phyloP scores from a whole-genome alignment of 1,284 basidiomycete species.

The Cutaneotrichosporon cyanovorans region DNA sequence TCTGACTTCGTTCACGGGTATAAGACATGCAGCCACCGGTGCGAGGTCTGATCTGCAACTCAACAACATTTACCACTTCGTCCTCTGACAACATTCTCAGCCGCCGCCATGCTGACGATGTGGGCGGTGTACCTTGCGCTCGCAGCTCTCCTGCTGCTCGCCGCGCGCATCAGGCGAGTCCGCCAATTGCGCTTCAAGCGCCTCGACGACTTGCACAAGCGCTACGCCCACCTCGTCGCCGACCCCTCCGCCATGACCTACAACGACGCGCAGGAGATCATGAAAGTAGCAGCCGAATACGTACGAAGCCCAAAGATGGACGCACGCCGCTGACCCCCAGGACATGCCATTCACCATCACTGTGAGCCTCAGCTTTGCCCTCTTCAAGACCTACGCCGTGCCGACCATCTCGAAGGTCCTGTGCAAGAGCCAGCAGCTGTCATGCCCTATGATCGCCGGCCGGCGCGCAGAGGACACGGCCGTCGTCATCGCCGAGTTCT shows the following conservation, averaged over 20 bases:
- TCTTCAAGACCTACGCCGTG: constrained; percentile 17
- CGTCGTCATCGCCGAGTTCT: constrained; percentile 15
- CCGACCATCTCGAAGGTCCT: constrained; percentile 11
- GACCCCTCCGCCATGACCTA: constrained; percentile 13
- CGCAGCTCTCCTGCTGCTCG: not conserved
- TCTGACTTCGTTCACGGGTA: too few relatives aligned
- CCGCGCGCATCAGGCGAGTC: constrained; percentile 2
- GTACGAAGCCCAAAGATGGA: not conserved
- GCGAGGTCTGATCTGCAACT: too few relatives aligned
- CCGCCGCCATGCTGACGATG: too few relatives aligned
- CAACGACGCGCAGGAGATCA: constrained; percentile 12
- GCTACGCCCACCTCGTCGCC: constrained; percentile 6
- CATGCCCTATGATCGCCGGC: not conserved
- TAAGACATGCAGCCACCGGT: too few relatives aligned
- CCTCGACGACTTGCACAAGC: not conserved
- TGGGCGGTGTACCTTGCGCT: not conserved
- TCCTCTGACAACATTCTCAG: too few relatives aligned
- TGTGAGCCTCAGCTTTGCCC: constrained; percentile 9
- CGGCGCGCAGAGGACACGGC: constrained; percentile 15
- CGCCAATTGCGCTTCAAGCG: constrained; percentile 9
- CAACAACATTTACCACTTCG: too few relatives aligned
- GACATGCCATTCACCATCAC: constrained; percentile 10
- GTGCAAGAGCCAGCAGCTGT: constrained; percentile 11
- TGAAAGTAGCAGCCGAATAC: constrained; percentile 2
- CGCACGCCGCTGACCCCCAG: constrained; percentile 2